phyloP scores from a whole-genome alignment of 2,329 filamentous ascomycete genomes.

The Arthroderma uncinatum region DNA sequence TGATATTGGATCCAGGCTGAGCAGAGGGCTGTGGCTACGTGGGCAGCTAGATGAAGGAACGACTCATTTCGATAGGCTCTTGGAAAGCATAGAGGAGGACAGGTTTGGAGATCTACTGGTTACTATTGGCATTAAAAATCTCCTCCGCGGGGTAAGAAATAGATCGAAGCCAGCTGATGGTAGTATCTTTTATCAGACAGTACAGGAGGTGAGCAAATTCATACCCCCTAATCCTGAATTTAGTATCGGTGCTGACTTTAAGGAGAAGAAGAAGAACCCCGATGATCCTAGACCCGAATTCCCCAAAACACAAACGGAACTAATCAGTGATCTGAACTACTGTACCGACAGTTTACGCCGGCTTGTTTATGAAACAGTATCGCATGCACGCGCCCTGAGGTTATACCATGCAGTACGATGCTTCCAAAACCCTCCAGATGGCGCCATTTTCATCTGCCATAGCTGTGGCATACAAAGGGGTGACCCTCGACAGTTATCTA shows the following conservation, averaged over 20 bases:
- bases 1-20: constrained; percentile 20
- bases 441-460: constrained; percentile 21
- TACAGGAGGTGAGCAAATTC: constrained; percentile 9
- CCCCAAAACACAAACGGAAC: constrained; percentile 11
- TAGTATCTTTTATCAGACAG: constrained; percentile 20
- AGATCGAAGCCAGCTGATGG: constrained; percentile 21
- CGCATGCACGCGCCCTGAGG: constrained; percentile 24
- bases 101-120: constrained; percentile 24
- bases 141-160: constrained; percentile 17
- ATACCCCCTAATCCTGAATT: not conserved
- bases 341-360: constrained; percentile 19
- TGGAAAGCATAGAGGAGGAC: constrained; percentile 19
- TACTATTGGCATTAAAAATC: constrained; percentile 16
- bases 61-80: constrained; percentile 23
- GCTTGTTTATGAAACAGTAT: constrained; percentile 23
- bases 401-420: constrained; percentile 24
- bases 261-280: constrained; percentile 8
- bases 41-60: constrained; percentile 17
- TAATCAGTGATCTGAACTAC: constrained; percentile 17
- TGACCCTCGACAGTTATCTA: constrained; percentile 24
- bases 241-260: not conserved
- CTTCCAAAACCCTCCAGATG: constrained; percentile 18
- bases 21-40: constrained; percentile 24
- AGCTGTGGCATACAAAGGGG: constrained; percentile 23
- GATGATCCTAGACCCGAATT: constrained; percentile 9